phyloP scores from a whole-genome alignment of 305 asterid genomes.

The Andrographis paniculata region DNA sequence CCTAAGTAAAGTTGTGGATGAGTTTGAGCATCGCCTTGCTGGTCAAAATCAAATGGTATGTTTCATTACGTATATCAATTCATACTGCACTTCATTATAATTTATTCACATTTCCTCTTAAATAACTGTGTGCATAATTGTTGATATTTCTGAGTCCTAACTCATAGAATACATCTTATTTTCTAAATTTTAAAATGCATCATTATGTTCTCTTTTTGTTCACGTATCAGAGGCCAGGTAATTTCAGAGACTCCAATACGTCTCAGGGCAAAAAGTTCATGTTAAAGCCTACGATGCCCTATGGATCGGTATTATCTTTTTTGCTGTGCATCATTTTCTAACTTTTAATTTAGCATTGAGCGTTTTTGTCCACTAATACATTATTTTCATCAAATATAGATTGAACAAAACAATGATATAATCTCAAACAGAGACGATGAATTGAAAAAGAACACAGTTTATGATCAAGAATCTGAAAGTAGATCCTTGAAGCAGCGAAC shows the following conservation, averaged over 20 bases:
- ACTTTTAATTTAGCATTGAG: constrained; percentile 5
- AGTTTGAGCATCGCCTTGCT: constrained; percentile 70
- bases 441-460: constrained; percentile 25
- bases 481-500: constrained; percentile 39
- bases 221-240: constrained; percentile 48
- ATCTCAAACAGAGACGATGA: constrained; percentile 27
- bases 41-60: constrained; percentile 57
- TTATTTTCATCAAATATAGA: background rate
- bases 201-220: constrained; percentile 15
- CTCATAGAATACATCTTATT: background rate
- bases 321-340: constrained; percentile 9
- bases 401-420: constrained; percentile 29
- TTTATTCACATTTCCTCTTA: constrained; percentile 5
- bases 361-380: constrained; percentile 13
- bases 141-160: constrained; percentile 6
- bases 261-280: constrained; percentile 31
- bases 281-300: constrained; percentile 28
- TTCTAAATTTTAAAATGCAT: background rate
- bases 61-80: constrained; percentile 11
- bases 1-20: constrained; percentile 76
- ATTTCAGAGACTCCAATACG: constrained; percentile 29
- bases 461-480: constrained; percentile 40
- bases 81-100: constrained; percentile 10
- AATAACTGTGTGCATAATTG: constrained; percentile 4
- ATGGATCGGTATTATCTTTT: constrained; percentile 32